Conservation (phyloP, 768 basidiomycete species). For the Tremella yokohamensis region DNA sequence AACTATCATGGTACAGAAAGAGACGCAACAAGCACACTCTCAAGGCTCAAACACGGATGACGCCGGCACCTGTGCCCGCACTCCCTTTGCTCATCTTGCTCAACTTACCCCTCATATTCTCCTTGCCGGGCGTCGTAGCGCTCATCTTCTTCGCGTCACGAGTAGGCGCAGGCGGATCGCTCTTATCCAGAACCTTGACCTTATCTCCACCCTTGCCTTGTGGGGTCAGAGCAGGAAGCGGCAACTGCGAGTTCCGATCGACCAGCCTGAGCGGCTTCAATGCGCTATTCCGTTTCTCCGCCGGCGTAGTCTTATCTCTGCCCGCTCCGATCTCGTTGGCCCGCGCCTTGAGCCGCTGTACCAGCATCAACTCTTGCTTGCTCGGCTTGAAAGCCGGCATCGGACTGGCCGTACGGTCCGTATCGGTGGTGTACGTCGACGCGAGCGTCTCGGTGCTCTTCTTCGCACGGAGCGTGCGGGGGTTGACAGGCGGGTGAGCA, state of each 20-base stretch:
- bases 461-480: background rate
- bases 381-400: slow-evolving; percentile 12
- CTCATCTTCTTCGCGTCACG: background rate
- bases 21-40: too few species aligned
- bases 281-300: slow-evolving; percentile 14
- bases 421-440: slow-evolving; percentile 7
- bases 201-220: background rate
- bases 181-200: background rate
- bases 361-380: slow-evolving; percentile 19
- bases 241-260: background rate
- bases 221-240: background rate
- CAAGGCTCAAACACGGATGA: too few species aligned
- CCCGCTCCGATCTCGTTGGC: slow-evolving; percentile 4
- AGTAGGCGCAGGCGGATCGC: background rate
- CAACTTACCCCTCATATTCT: slow-evolving; percentile 1
- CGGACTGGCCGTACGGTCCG: slow-evolving; percentile 5
- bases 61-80: too few species aligned
- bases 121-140: background rate
- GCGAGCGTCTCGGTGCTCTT: slow-evolving; percentile 25
- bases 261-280: slow-evolving; percentile 22
- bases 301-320: background rate
- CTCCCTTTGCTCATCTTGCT: background rate
- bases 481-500: slow-evolving; percentile 8
- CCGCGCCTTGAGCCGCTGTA: slow-evolving; percentile 14
- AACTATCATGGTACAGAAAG: too few species aligned